Percentiles rank a stretch among this genome's conserved stretches.
Evolutionary conservation across 129 eudicot species (phyloP).

Genomic region (Dittrichia graveolens): DNA sequence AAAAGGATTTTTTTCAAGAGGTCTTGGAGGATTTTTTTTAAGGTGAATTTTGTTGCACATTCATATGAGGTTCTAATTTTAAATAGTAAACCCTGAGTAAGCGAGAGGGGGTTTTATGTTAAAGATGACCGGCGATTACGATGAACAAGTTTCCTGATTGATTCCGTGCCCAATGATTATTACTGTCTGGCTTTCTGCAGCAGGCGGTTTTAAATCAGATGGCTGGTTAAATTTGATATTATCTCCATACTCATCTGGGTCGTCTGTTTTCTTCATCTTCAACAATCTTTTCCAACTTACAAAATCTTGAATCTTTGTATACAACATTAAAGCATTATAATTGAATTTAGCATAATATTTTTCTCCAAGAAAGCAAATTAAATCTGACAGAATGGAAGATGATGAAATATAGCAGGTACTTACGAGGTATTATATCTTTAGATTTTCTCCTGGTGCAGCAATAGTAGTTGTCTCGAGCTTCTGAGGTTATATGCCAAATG

Average conservation of each 20-base stretch:
- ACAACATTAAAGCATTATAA: background rate
- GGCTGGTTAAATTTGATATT: constrained; percentile 27
- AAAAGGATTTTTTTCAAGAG: too few relatives aligned
- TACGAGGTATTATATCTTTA: constrained; percentile 26
- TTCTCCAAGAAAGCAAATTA: too few relatives aligned
- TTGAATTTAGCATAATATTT: background rate
- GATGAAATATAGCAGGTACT: constrained; percentile 49
- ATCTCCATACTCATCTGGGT: constrained; percentile 34
- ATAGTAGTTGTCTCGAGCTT: constrained; percentile 41
- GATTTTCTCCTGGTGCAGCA: constrained; percentile 48
- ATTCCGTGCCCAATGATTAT: constrained; percentile 6
- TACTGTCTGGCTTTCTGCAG: constrained; percentile 34
- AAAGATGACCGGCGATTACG: constrained; percentile 8
- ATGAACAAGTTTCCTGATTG: constrained; percentile 11
- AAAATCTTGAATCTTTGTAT: background rate
- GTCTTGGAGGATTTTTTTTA: too few relatives aligned
- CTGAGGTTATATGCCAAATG: constrained; percentile 30
- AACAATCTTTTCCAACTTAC: background rate
- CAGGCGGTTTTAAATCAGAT: constrained; percentile 18
- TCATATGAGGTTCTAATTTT: too few relatives aligned
- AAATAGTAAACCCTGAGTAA: too few relatives aligned
- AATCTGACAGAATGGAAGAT: constrained; percentile 34
- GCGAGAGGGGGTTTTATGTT: background rate
- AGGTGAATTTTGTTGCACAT: too few relatives aligned
- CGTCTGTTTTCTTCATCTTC: background rate